Base-by-base conservation (phyloP, 1,284 basidiomycete species). In the Pseudozyma thailandica region DNA sequence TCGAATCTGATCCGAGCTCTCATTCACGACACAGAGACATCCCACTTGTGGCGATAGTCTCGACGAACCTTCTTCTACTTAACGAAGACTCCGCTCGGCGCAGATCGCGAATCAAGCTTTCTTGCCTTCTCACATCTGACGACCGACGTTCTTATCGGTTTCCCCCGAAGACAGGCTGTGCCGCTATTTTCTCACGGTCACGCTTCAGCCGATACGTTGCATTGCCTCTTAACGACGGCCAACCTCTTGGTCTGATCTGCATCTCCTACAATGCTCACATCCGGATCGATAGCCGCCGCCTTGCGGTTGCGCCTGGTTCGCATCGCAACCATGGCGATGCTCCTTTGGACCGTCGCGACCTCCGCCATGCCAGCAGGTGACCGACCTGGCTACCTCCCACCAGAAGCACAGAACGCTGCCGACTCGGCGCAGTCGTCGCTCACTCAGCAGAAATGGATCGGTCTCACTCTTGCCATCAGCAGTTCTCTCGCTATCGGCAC, bases 401-500 rank as follows among this genome's bases (percentile, higher is more conserved):
- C 57, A 61, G 57, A 71, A 42, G 27, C 61, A 30, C 66, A 55
- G 41, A 55, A 50, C 1, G 39, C 61, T 23, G 56, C 61, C 28
- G 68, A 64, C n/a, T 61, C 61, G 7, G 31, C 57, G 4, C 52
- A 61, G 25, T 63, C 64, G 6, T 69, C 76, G 35, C 69, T 81
- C 46, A 78, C 74, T 16, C 68, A 76, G 54, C 79, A 82, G 45
- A 82, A 82, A 48, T 80, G 78, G 78, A 80, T 82, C 50, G 81
- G 81, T 20, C 65, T 82, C 25, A 74, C 73, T 10, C 74, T 82
- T 18, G 81, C 81, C 42, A 74, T 82, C 54, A 77, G 78, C 71
- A 77, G 75, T 43, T 78, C 74, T 15, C 72, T 78, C 37, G 79
- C 79, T 25, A 82, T 82, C 56, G 81, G 81, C 37, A 82, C 80